These are phyloP conservation scores for Carex littledalei DNA, from an alignment of 176 grass and related monocot species.

Conservation along the genomic window DNA sequence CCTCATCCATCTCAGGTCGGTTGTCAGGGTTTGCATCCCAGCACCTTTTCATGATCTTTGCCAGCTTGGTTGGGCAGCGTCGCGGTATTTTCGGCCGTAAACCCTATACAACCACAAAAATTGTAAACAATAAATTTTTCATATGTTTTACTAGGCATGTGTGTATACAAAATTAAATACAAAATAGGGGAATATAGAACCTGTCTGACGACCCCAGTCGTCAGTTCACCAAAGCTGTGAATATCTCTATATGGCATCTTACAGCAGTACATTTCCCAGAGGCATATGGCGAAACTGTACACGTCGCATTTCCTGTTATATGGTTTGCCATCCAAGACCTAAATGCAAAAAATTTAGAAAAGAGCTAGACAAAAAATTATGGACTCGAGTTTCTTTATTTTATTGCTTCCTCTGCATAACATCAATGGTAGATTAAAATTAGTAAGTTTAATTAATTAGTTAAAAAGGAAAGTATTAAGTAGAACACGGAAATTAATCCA, in stretches of 20 bases:
- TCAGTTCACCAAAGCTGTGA: constrained; percentile 55
- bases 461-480: neutral
- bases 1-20: constrained; percentile 71
- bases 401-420: neutral
- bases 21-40: constrained; percentile 70
- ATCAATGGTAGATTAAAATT: neutral
- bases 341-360: neutral
- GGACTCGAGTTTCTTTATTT: neutral
- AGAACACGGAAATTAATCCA: neutral
- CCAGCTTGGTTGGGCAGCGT: constrained; percentile 52
- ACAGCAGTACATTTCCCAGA: constrained; percentile 96
- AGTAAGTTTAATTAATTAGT: neutral
- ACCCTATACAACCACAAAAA: constrained; percentile 22
- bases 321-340: constrained; percentile 58
- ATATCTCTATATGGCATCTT: constrained; percentile 70
- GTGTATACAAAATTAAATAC: neutral
- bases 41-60: constrained; percentile 63
- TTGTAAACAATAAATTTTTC: neutral
- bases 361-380: neutral
- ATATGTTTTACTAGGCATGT: neutral
- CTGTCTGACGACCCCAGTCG: constrained; percentile 67
- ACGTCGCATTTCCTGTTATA: constrained; percentile 91
- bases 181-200: neutral
- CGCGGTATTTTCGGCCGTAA: constrained; percentile 70
- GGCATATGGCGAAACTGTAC: constrained; percentile 76